phyloP scores from a whole-genome alignment of 2,329 filamentous ascomycete genomes.

The Pseudogymnoascus verrucosus region DNA sequence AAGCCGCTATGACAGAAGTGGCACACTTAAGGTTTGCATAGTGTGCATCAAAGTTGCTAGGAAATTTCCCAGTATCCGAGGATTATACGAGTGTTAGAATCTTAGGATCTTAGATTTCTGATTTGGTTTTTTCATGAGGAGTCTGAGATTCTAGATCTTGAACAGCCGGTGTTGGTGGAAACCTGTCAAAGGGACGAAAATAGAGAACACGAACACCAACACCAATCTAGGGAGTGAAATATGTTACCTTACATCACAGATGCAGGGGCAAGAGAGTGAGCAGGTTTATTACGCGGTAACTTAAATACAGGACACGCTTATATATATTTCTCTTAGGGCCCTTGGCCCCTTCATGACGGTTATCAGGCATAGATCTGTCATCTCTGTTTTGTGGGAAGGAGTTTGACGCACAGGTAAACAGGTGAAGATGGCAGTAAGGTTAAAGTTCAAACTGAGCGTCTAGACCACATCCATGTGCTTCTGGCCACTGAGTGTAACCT shows the following conservation, averaged over 20 bases:
- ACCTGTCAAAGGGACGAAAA: not conserved
- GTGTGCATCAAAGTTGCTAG: not conserved
- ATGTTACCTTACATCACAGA: not conserved
- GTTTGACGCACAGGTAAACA: not conserved
- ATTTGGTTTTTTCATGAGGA: not conserved
- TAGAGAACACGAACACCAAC: not conserved
- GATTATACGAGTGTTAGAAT: not conserved
- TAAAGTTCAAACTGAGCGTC: not conserved
- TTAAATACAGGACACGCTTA: not conserved
- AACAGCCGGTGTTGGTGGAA: not conserved
- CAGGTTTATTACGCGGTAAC: not conserved
- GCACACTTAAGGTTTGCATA: slow-evolving; percentile 7
- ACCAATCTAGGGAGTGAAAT: not conserved
- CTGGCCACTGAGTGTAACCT: not conserved
- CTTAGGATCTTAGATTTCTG: not conserved
- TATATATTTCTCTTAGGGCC: not conserved
- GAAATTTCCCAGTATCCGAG: not conserved
- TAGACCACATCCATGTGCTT: not conserved
- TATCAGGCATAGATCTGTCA: not conserved
- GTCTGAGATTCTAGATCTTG: not conserved
- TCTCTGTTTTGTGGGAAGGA: not conserved
- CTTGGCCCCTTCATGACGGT: not conserved
- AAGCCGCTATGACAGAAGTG: not conserved
- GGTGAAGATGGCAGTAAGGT: not conserved
- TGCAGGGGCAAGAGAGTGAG: not conserved